These are phyloP conservation scores for Nissolia schottii DNA, from an alignment of 306 rosid genomes.

Conservation along the genomic window DNA sequence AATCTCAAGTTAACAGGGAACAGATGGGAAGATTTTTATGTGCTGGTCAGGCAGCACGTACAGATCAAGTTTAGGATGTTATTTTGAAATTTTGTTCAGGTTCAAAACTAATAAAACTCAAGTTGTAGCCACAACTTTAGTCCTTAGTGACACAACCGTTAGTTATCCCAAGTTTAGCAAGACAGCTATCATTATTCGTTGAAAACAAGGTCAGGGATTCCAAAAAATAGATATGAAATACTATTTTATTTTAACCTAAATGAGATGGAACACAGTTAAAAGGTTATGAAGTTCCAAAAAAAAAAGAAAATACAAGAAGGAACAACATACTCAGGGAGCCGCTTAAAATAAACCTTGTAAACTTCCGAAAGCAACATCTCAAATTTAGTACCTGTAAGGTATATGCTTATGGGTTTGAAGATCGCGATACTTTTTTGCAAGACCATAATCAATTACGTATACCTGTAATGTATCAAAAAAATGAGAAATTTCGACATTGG, in stretches of 20 bases:
- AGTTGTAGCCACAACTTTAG: not conserved
- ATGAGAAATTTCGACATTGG: not conserved
- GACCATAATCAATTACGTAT: conserved; percentile 95
- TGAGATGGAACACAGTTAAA: not conserved
- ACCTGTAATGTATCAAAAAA: conserved; percentile 54
- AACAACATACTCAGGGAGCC: not conserved
- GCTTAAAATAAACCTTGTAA: not conserved
- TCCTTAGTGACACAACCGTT: not conserved
- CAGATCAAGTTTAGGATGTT: not conserved
- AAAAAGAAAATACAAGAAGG: not conserved
- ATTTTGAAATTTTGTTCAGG: not conserved
- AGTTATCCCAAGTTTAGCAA: not conserved
- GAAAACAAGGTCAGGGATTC: not conserved
- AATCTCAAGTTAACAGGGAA: not conserved
- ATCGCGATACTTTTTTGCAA: conserved; percentile 90
- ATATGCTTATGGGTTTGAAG: conserved; percentile 98
- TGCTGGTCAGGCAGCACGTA: not conserved
- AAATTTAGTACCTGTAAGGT: conserved; percentile 76
- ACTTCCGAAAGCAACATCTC: not conserved
- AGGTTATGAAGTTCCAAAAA: not conserved
- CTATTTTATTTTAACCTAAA: conserved; percentile 5
- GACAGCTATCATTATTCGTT: not conserved
- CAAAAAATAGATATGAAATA: not conserved
- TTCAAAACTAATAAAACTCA: conserved; percentile 21
- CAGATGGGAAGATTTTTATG: not conserved